A percentile compares a stretch with the other conserved stretches of the same genome.
phyloP scores from a whole-genome alignment of 495 filamentous ascomycete species.

The Tuber calosporum region DNA sequence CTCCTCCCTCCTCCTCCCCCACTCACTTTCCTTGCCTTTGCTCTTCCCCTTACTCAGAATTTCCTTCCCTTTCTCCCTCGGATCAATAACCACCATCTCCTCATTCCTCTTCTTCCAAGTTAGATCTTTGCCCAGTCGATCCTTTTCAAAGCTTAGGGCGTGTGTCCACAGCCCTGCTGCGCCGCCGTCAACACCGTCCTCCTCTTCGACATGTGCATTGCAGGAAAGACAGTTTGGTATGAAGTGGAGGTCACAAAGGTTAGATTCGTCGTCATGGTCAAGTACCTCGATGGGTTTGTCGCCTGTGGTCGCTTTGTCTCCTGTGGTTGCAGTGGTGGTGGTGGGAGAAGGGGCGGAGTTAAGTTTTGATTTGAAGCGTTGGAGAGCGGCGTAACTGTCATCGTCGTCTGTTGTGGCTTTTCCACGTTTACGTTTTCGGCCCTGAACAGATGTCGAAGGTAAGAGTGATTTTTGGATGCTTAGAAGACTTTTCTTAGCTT shows the following conservation, averaged over 20 bases:
- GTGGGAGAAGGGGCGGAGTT: constrained; percentile 45
- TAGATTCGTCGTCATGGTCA: constrained; percentile 58
- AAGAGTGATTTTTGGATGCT: constrained; percentile 62
- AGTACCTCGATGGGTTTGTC: constrained; percentile 10
- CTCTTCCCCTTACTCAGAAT: constrained; percentile 57
- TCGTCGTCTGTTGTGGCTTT: constrained; percentile 43
- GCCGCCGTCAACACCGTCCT: constrained; percentile 54
- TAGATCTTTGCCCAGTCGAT: constrained; percentile 83
- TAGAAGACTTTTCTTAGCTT: constrained; percentile 52
- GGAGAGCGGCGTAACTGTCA: constrained; percentile 31
- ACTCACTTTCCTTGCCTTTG: constrained; percentile 45
- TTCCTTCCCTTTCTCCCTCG: constrained; percentile 71
- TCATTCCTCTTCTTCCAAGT: constrained; percentile 81
- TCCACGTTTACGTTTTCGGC: constrained; percentile 66
- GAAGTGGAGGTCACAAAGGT: constrained; percentile 83
- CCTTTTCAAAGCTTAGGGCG: constrained; percentile 74
- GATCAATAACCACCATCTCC: constrained; percentile 91
- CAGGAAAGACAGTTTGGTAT: constrained; percentile 90
- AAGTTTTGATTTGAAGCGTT: constrained; percentile 57
- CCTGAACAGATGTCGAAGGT: constrained; percentile 68
- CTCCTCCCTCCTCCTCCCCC: constrained; percentile 48
- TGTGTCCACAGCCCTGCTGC: constrained; percentile 58
- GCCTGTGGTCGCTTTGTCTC: neutral
- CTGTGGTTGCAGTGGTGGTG: neutral
- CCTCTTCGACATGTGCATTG: constrained; percentile 62